Evolutionary conservation across 805 yeast species (phyloP), one percentile per base, ranked within the genome.

Genomic region (Myxozyma vanderwaltii): DNA sequence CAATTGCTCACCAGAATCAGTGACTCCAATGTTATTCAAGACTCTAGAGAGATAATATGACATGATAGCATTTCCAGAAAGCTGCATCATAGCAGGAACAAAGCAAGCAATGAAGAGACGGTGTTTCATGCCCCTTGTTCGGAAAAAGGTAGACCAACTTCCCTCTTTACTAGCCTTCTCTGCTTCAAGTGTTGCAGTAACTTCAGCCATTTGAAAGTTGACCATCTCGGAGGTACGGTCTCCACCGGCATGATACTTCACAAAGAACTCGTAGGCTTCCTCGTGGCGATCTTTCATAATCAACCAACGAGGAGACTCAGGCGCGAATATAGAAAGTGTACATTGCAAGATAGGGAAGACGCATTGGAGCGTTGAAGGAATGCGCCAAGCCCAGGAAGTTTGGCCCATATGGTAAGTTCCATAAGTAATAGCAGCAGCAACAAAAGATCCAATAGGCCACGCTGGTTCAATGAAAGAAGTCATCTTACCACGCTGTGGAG

Each of bases 251-350:
- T 80, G 80, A 64, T 70, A 69, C 54, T 71, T 74, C 4, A 75
- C 68, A 61, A 81, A 65, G 39, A 74, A 73, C 35, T 74, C 69
- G 35, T 81, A 75, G 1, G 91, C 92, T 52, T 79, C 77, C 19
- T 80, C 84, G 54, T 81, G 69, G 24, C 80, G 73, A 63, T 81
- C 82, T 63, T 82, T 81, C 48, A 81, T 81, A 24, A 89, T 85
- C 62, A 75, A 81, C 74, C 76, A 89, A 68, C 96, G 79, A 36
- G 96, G 95, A 43, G 88, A 83, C 75, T 46, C 87, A 82, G 61
- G 82, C 68, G 74, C 80, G 35, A 56, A 69, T 82, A 80, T 38
- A 81, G 70, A 70, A 81, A 85, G 41, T 82, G 81, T 71, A 74
- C 31, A 68, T 67, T 81, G 74, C 24, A 78, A 17, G 2, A 76